Percentiles rank a stretch among this genome's conserved stretches.
Conservation (phyloP, 73 alveolate genomes). For the Tetrahymena thermophila region DNA sequence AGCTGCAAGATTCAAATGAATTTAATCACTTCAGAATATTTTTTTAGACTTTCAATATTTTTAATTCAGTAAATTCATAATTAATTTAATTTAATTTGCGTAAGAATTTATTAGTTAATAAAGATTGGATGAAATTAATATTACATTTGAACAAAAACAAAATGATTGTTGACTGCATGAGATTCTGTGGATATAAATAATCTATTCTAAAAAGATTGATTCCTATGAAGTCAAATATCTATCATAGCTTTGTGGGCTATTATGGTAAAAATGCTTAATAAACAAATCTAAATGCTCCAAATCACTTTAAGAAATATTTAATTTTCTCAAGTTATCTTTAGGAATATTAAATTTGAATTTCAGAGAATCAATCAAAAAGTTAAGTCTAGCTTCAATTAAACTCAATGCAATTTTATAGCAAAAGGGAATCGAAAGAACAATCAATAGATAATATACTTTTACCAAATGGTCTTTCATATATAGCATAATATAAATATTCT, state of each 20-base stretch:
- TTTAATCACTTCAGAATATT: no score
- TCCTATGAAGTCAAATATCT: background rate
- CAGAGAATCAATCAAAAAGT: background rate
- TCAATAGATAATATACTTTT: no score
- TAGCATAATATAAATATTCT: no score
- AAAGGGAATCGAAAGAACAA: background rate
- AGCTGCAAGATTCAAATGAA: no score
- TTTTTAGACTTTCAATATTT: no score
- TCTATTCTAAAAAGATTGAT: background rate
- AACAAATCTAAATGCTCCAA: background rate
- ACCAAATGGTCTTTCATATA: background rate
- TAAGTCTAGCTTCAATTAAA: background rate
- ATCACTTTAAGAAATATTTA: no score
- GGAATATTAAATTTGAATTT: no score
- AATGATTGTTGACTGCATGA: background rate
- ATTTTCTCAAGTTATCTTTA: background rate
- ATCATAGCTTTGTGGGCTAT: background rate
- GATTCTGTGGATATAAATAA: background rate
- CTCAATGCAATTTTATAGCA: background rate
- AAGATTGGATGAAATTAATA: no score
- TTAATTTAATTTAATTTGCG: no score
- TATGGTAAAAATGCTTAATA: no score
- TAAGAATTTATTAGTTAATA: background rate
- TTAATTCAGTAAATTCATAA: no score
- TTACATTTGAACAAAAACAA: background rate